Conservation (phyloP, 768 basidiomycete genomes). For the Mycena venus region DNA sequence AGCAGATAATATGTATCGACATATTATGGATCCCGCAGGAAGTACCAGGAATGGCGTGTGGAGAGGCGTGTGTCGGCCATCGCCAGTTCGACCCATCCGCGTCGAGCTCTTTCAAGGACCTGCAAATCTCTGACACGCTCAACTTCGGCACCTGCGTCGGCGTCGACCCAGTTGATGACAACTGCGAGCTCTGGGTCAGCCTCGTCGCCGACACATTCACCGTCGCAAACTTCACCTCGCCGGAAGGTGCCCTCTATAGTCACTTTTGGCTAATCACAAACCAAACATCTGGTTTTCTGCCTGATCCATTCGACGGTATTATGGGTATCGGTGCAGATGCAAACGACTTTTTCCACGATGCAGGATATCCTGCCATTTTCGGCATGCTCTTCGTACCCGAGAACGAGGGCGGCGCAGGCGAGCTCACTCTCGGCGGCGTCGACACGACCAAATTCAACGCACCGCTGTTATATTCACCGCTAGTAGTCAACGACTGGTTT, state of each 20-base stretch:
- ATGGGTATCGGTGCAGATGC: constrained; percentile 42
- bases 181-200: constrained; percentile 43
- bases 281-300: constrained; percentile 41
- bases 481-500: background rate
- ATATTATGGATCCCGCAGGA: no score
- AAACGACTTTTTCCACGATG: constrained; percentile 40
- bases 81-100: constrained; percentile 21
- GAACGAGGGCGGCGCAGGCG: constrained; percentile 39
- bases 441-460: constrained; percentile 47
- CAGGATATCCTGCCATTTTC: constrained; percentile 39
- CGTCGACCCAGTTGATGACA: constrained; percentile 46
- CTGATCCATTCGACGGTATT: constrained; percentile 26
- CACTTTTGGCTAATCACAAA: constrained; percentile 49
- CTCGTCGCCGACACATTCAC: constrained; percentile 46
- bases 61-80: constrained; percentile 21
- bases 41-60: constrained; percentile 21
- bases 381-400: constrained; percentile 45
- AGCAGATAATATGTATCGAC: background rate
- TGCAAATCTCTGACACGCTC: background rate
- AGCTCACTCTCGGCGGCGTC: constrained; percentile 50
- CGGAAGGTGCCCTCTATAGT: no score
- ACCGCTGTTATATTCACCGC: background rate
- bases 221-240: constrained; percentile 44
- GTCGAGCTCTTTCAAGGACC: constrained; percentile 20
- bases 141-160: constrained; percentile 30